A percentile compares a stretch with the other conserved stretches of the same genome.
These are phyloP conservation scores for Diaporthe batatas DNA, from an alignment of 2,329 filamentous ascomycete genomes.

Conservation along the genomic window DNA sequence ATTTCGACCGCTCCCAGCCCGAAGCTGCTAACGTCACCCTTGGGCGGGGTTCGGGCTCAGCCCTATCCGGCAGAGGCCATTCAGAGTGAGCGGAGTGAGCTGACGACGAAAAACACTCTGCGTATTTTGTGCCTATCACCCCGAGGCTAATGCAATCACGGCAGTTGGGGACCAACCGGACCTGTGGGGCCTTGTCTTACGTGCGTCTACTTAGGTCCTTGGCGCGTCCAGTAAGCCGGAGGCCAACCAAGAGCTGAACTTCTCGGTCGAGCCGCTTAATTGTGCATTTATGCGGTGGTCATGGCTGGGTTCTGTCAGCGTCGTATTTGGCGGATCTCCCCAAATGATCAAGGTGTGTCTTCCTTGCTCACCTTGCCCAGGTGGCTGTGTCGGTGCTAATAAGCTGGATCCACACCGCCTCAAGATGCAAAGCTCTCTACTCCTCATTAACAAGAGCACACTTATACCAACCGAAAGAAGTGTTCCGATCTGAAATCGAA, in stretches of 20 bases:
- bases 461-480: not conserved
- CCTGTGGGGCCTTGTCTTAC: slow-evolving; percentile 18
- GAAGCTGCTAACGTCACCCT: slow-evolving; percentile 8
- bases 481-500: too few species aligned
- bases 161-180: slow-evolving; percentile 25
- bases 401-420: not conserved
- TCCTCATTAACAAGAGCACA: not conserved
- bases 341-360: not conserved
- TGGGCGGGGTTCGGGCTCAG: slow-evolving; percentile 21
- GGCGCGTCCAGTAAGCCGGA: slow-evolving; percentile 18
- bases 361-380: not conserved
- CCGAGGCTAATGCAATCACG: slow-evolving; percentile 6
- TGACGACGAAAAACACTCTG: not conserved
- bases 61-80: slow-evolving; percentile 11
- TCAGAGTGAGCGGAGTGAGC: not conserved
- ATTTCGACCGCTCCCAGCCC: not conserved
- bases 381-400: not conserved
- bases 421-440: not conserved
- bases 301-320: slow-evolving; percentile 11
- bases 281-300: not conserved
- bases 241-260: slow-evolving; percentile 17
- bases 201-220: slow-evolving; percentile 30
- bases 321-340: slow-evolving; percentile 15
- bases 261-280: slow-evolving; percentile 1
- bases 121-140: slow-evolving; percentile 12